phyloP scores from a whole-genome alignment of 2,329 filamentous ascomycete species.

The Alternaria gansuensis region DNA sequence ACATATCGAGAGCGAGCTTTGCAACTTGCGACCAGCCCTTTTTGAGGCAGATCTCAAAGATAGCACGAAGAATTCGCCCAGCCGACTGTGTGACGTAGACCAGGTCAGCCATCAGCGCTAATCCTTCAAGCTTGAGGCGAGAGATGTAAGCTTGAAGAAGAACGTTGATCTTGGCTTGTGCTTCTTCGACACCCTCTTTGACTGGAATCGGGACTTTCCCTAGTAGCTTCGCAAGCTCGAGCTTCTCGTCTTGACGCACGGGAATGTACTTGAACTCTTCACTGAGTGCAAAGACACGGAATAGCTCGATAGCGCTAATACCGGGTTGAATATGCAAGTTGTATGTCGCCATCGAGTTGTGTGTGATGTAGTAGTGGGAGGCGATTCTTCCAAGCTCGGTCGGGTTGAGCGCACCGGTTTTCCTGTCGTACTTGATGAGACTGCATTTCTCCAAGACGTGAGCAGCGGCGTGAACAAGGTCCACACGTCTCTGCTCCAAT shows the following conservation, averaged over 20 bases:
- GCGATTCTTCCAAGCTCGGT: constrained; percentile 96
- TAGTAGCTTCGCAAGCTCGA: constrained; percentile 91
- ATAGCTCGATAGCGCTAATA: constrained; percentile 92
- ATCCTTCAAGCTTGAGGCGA: constrained; percentile 87
- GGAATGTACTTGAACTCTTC: constrained; percentile 99
- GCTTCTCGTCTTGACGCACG: constrained; percentile 95
- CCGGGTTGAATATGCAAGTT: constrained; percentile 93
- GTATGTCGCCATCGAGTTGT: constrained; percentile 96
- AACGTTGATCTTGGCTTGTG: constrained; percentile 98
- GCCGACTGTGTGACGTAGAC: constrained; percentile 99
- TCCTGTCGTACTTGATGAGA: constrained; percentile 94
- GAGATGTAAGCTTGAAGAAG: constrained; percentile 97
- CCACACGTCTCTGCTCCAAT: constrained; percentile 96
- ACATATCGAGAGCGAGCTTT: constrained; percentile 89
- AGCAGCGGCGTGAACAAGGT: constrained; percentile 93
- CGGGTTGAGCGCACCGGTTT: constrained; percentile 83
- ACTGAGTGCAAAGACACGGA: constrained; percentile 94
- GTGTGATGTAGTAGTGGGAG: constrained; percentile 97
- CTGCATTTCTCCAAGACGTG: constrained; percentile 85
- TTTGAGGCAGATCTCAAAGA: constrained; percentile 97
- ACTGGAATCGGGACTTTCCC: constrained; percentile 92
- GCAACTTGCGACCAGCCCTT: constrained; percentile 96
- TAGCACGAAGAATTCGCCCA: constrained; percentile 90
- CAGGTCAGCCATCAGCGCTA: constrained; percentile 97
- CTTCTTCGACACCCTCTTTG: constrained; percentile 96